Conservation (phyloP, 2,329 filamentous ascomycete genomes). For the Trichoderma sp. region DNA sequence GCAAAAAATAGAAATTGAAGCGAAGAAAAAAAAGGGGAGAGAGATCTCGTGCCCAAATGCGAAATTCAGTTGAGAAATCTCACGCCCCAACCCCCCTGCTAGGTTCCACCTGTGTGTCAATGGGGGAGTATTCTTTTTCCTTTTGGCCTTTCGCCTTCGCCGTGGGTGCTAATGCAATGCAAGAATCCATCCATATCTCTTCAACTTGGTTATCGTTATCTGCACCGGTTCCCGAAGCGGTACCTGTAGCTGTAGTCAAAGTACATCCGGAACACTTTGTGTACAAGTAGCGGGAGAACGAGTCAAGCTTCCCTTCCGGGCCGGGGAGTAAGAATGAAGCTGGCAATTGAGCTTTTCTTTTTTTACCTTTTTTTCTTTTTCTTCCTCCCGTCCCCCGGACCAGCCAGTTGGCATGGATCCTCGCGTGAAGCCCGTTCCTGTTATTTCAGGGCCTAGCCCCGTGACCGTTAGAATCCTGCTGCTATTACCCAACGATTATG, state of each 20-base stretch:
- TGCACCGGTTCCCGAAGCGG: neutral
- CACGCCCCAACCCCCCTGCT: neutral
- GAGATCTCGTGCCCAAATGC: constrained; percentile 8
- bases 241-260: neutral
- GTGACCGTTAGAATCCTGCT: neutral
- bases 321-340: neutral
- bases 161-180: neutral
- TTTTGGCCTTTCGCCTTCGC: neutral
- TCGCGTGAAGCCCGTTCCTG: neutral
- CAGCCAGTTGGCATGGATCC: constrained; percentile 2
- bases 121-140: neutral
- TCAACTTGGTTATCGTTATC: neutral
- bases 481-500: constrained; percentile 1
- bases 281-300: neutral
- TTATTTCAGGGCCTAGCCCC: constrained; percentile 7
- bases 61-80: neutral
- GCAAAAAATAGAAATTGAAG: neutral
- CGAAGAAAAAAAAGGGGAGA: neutral
- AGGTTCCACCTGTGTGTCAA: neutral
- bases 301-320: constrained; percentile 6
- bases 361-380: neutral
- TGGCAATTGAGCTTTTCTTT: neutral
- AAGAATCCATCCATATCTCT: neutral
- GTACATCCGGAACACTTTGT: neutral
- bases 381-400: neutral